A percentile compares a stretch with the other conserved stretches of the same genome.
These are phyloP conservation scores for Dictyostelium gargantuum DNA, from an alignment of 208 protist species.

Conservation along the genomic window DNA sequence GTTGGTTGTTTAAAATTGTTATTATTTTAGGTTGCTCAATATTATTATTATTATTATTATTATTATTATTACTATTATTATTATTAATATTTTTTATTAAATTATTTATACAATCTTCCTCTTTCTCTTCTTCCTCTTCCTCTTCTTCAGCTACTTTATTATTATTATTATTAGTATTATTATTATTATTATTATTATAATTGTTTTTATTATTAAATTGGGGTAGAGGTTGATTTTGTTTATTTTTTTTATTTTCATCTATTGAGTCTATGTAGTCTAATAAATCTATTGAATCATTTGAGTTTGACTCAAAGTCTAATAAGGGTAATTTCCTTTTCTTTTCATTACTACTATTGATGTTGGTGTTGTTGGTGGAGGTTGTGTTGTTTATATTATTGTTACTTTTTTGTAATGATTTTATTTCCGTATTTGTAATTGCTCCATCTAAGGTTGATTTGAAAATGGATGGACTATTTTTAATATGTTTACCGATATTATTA, in stretches of 20 bases:
- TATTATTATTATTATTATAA: background rate
- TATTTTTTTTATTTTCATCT: background rate
- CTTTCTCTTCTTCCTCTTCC: background rate
- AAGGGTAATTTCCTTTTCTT: slow-evolving; percentile 30
- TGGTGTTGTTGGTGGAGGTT: too few relatives aligned
- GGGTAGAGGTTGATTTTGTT: background rate
- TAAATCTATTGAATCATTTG: slow-evolving; percentile 20
- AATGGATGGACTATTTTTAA: slow-evolving; percentile 33
- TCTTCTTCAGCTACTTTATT: background rate
- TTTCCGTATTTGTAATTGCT: background rate
- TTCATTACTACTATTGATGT: background rate
- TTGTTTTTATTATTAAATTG: background rate
- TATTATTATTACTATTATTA: too few relatives aligned
- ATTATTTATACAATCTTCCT: background rate
- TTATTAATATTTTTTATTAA: background rate
- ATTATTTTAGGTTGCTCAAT: too few relatives aligned
- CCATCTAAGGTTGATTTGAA: background rate
- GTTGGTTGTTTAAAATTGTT: too few relatives aligned
- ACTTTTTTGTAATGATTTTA: background rate
- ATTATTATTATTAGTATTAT: background rate
- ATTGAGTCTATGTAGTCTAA: background rate
- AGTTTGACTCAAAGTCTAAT: background rate
- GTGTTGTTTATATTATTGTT: too few relatives aligned
- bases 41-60: too few relatives aligned
- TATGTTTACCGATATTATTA: background rate